Base-by-base conservation (phyloP, 495 filamentous ascomycete genomes). In the Opeltia flavorubescens region DNA sequence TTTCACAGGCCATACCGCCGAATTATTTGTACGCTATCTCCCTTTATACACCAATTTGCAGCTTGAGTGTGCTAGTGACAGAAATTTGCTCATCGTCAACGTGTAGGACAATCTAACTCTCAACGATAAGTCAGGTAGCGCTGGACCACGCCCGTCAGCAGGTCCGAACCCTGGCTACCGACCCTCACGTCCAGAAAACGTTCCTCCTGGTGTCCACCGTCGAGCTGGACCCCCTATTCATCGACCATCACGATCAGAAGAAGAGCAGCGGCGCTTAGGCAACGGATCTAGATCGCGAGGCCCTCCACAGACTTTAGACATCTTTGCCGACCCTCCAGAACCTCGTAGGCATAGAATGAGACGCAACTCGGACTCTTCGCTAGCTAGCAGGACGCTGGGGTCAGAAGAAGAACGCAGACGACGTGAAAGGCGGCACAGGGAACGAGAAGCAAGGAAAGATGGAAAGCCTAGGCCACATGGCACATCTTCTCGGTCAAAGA, bases 281-380 rank as follows among this genome's bases (percentile, higher is more conserved):
- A 56, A 42, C 49, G 62, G 48, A 53, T 53, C 47, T 44, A 64
- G 23, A 41, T 59, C 39, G 53, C 56, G 18, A 47, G 58, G 30
- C 52, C 64, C 50, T 51, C 62, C 24, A 60, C 62, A 45, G 51
- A 68, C 51, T 49, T 58, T 74, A n/a, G 68, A 80, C 41, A 75
- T 81, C 12, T 80, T 80, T 54, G 77, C 73, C 17, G 76, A 80
- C 50, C 75, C 75, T 15, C 54, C 62, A 8, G 60, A 54, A 38
- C 58, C 60, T 30, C 36, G 55, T 5, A 51, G 63, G 50, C 61
- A 61, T 36, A 55, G 59, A 46, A 76, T 76, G 7, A 77, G 93
- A 53, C 81, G 89, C 41, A 96, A 95, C 62, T 96, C 91, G 2
- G 93, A 96, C 47, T 93, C 91, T 0, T 99, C 93, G 0, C 71